Evolutionary conservation across 106 monocot species (phyloP).

Genomic region (Acanthochlamys bracteata): DNA sequence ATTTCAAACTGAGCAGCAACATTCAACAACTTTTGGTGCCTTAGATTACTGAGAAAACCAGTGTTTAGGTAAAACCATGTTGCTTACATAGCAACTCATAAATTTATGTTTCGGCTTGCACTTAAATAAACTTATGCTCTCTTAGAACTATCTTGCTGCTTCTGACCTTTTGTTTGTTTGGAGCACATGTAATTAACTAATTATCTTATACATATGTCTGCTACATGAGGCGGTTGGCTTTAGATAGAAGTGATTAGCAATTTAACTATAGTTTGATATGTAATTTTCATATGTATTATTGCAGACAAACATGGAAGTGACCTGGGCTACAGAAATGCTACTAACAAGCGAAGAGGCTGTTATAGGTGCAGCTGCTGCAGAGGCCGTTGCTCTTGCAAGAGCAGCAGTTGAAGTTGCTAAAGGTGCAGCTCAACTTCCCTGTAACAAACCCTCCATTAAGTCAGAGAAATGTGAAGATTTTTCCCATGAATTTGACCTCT

Average conservation of each 20-base stretch:
- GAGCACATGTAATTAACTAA: no score
- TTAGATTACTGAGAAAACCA: no score
- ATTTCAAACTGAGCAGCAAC: not conserved
- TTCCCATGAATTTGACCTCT: slow-evolving; percentile 23
- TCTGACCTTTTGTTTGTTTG: no score
- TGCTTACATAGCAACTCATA: no score
- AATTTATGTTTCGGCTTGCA: no score
- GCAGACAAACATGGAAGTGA: slow-evolving; percentile 27
- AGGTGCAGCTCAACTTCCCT: slow-evolving; percentile 60
- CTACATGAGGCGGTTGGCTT: no score
- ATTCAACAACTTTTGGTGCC: no score
- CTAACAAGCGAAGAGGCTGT: slow-evolving; percentile 51
- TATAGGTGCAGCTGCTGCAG: slow-evolving; percentile 69
- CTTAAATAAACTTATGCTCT: no score
- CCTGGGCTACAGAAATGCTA: slow-evolving; percentile 30
- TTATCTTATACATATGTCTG: no score
- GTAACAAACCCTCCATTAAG: slow-evolving; percentile 18
- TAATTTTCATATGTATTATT: not conserved
- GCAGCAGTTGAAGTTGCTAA: slow-evolving; percentile 76
- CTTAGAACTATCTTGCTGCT: no score
- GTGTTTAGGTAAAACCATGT: no score
- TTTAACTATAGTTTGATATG: not conserved
- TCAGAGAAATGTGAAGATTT: slow-evolving; percentile 19
- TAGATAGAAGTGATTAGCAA: no score
- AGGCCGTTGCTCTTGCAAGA: slow-evolving; percentile 84